Evolutionary conservation across 345 rosid genomes (phyloP).

Genomic region (Sisymbrium irio): DNA sequence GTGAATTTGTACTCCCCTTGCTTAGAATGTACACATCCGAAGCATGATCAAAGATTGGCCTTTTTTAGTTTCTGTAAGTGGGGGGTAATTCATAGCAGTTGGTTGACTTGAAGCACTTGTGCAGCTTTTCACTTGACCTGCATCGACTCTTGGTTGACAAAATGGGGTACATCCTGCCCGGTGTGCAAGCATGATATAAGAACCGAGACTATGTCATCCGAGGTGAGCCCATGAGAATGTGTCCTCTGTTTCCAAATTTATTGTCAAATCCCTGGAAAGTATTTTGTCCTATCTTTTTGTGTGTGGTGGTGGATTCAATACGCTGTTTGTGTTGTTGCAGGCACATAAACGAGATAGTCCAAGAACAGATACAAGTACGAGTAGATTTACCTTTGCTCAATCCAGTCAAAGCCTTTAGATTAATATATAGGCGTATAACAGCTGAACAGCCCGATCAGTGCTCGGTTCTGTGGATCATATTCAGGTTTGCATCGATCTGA

Average conservation of each 20-base stretch:
- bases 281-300: background rate
- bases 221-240: conserved; percentile 37
- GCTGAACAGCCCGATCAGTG: conserved; percentile 12
- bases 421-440: background rate
- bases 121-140: conserved; percentile 71
- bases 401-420: conserved; percentile 30
- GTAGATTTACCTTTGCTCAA: conserved; percentile 18
- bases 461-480: conserved; percentile 10
- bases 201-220: conserved; percentile 34
- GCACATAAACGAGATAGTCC: conserved; percentile 20
- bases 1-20: background rate
- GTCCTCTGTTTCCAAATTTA: conserved; percentile 4
- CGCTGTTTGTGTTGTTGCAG: conserved; percentile 17
- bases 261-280: background rate
- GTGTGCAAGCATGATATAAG: conserved; percentile 77
- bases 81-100: conserved; percentile 11
- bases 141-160: conserved; percentile 73
- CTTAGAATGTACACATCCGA: background rate
- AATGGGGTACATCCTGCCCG: conserved; percentile 76
- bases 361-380: conserved; percentile 16
- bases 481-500: conserved; percentile 21
- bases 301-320: background rate
- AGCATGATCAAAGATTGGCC: background rate
- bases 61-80: background rate
- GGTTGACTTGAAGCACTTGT: conserved; percentile 26